Evolutionary conservation across 805 yeast species (phyloP), one percentile per base, ranked within the genome.

Genomic region (Pichia scutulata): DNA sequence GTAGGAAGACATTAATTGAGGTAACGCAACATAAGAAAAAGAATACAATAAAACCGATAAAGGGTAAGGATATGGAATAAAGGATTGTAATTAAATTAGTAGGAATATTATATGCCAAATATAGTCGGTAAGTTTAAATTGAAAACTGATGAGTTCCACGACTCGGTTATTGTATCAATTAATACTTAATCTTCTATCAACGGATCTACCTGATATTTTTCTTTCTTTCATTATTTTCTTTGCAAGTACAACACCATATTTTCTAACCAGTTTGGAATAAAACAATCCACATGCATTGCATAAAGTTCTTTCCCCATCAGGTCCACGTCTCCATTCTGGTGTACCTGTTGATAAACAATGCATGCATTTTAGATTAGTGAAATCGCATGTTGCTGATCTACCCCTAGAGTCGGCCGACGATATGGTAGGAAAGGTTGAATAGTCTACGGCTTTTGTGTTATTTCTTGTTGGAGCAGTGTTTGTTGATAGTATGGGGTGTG

Each of bases 251-350:
- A 73, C 75, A 13, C 88, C 88, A 52, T 72, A 74, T 52, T 73
- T 72, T 60, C 82, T 84, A 47, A 77, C 71, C 28, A 84, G 67
- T 60, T 86, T 86, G 42, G 86, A 84, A 62, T 80, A 86, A 61
- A 75, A 83, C 40, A 86, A 67, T 0, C 95, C 95, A 64, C 95
- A 86, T 1, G 93, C 93, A 63, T 86, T 87, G 67, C 95, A 86
- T 46, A 86, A 66, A 0, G 89, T 83, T 39, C 89, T 70, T 14
- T 80, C 78, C 2, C 93, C 95, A 48, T 77, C 76, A 1, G 95
- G 93, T 0, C 93, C 93, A 43, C 84, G 74, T 49, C 95, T 69
- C 95, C 95, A 86, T 64, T 86, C 93, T 0, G 93, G 93, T 0
- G 95, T 84, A 43, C 77, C 78, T 8, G 61, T 66, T 5, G 75